A percentile compares a stretch with the other conserved stretches of the same genome.
These are phyloP conservation scores for Pseudogymnoascus sp. DNA, from an alignment of 2,329 filamentous ascomycete species.

Conservation along the genomic window DNA sequence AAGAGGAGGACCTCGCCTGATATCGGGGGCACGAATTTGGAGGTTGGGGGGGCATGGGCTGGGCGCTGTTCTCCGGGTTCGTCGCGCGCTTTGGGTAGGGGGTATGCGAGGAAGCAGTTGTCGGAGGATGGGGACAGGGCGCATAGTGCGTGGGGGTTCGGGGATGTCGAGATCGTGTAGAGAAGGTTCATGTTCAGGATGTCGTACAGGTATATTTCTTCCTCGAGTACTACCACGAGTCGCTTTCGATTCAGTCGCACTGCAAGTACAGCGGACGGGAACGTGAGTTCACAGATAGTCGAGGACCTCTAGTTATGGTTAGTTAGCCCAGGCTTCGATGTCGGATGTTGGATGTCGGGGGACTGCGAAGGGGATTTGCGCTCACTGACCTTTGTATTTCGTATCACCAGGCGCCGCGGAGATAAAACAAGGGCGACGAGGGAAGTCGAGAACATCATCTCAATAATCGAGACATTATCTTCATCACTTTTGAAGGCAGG, in stretches of 20 bases:
- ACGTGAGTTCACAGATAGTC: constrained; percentile 96
- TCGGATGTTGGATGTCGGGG: too few relatives aligned
- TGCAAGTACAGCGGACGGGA: constrained; percentile 90
- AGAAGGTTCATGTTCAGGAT: constrained; percentile 97
- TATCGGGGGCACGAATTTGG: constrained; percentile 72
- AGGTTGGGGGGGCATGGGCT: constrained; percentile 75
- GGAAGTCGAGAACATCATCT: constrained; percentile 98
- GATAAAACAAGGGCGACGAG: constrained; percentile 90
- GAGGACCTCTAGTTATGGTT: constrained; percentile 48
- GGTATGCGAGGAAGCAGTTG: constrained; percentile 92
- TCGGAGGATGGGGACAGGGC: constrained; percentile 90
- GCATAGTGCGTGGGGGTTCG: constrained; percentile 86
- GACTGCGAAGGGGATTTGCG: background rate
- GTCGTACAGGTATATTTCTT: constrained; percentile 96
- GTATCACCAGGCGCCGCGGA: constrained; percentile 85
- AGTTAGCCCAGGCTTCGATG: background rate
- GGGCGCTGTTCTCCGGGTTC: constrained; percentile 53
- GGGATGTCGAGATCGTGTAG: constrained; percentile 86
- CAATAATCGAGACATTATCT: constrained; percentile 89
- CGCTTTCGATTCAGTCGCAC: constrained; percentile 92
- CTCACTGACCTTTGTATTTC: constrained; percentile 80
- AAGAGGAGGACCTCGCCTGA: constrained; percentile 91
- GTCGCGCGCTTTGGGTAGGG: constrained; percentile 67
- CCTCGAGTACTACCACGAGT: constrained; percentile 86
- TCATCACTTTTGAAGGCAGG: constrained; percentile 94